Percentiles rank a stretch among this genome's conserved stretches.
Conservation (phyloP, 305 asterid genomes). For the Fraxinus latifolia region DNA sequence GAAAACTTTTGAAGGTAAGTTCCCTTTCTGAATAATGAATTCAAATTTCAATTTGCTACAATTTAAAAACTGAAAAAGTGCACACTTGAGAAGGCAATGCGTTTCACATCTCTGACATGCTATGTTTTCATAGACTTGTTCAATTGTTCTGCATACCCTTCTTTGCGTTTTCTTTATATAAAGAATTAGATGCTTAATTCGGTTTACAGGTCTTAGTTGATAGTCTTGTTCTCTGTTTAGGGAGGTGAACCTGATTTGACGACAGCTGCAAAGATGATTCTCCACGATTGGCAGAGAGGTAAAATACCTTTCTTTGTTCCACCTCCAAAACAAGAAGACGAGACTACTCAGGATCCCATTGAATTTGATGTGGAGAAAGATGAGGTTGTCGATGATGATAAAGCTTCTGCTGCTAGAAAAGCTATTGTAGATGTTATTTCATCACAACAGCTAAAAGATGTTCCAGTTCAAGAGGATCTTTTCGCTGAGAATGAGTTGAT, state of each 20-base stretch:
- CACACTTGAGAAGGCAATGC: background rate
- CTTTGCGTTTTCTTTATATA: background rate
- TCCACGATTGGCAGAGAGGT: conserved; percentile 98
- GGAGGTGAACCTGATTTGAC: conserved; percentile 93
- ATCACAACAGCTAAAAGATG: conserved; percentile 65
- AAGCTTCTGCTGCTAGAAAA: conserved; percentile 52
- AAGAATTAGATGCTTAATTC: background rate
- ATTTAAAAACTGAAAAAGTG: background rate
- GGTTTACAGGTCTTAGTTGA: background rate
- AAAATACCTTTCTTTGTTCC: conserved; percentile 80
- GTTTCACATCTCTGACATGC: background rate
- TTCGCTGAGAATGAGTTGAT: conserved; percentile 62
- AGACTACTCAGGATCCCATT: conserved; percentile 25
- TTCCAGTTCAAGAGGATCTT: conserved; percentile 69
- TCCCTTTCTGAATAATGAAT: background rate
- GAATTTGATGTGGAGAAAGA: conserved; percentile 29
- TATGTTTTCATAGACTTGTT: background rate
- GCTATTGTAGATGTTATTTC: conserved; percentile 59
- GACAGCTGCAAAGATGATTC: conserved; percentile 91
- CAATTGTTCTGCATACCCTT: background rate
- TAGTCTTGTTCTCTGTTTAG: conserved; percentile 28
- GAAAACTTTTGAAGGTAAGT: conserved; percentile 83
- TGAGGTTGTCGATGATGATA: conserved; percentile 29
- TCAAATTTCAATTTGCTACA: background rate
- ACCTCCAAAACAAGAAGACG: conserved; percentile 65